phyloP scores from a whole-genome alignment of 441 rosid genomes.

The Erodium texanum region DNA sequence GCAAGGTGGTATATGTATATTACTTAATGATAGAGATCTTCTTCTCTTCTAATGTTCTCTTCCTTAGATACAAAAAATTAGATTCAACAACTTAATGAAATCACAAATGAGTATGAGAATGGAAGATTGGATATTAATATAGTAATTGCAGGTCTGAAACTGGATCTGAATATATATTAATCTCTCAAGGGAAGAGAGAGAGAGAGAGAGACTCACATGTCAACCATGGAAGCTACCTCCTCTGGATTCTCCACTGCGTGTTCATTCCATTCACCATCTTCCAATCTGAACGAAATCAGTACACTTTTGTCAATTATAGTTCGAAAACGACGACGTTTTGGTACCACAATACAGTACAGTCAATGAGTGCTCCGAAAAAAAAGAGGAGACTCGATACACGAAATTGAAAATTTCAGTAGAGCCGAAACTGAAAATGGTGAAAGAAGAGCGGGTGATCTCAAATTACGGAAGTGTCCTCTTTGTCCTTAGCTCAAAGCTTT shows the following conservation, averaged over 20 bases:
- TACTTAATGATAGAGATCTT: not conserved
- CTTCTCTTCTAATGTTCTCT: not conserved
- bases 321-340: not conserved
- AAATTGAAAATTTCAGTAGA: not conserved
- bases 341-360: not conserved
- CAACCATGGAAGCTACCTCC: conserved; percentile 41
- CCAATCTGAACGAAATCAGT: conserved; percentile 9
- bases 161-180: not conserved
- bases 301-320: too few species aligned
- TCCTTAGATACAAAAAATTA: not conserved
- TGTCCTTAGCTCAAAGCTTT: too few species aligned
- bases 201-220: conserved; percentile 39
- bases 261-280: conserved; percentile 30
- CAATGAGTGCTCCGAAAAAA: too few species aligned
- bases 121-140: not conserved
- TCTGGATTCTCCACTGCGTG: conserved; percentile 81
- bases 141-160: not conserved
- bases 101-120: not conserved
- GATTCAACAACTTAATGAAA: not conserved
- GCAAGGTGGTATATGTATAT: not conserved
- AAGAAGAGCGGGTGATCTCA: too few species aligned
- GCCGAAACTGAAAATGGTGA: not conserved
- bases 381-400: not conserved
- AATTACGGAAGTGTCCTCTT: too few species aligned
- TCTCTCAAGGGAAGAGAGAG: not conserved